Evolutionary conservation across 2,329 filamentous ascomycete genomes (phyloP).

Genomic region (Rugonectria rugulosa): DNA sequence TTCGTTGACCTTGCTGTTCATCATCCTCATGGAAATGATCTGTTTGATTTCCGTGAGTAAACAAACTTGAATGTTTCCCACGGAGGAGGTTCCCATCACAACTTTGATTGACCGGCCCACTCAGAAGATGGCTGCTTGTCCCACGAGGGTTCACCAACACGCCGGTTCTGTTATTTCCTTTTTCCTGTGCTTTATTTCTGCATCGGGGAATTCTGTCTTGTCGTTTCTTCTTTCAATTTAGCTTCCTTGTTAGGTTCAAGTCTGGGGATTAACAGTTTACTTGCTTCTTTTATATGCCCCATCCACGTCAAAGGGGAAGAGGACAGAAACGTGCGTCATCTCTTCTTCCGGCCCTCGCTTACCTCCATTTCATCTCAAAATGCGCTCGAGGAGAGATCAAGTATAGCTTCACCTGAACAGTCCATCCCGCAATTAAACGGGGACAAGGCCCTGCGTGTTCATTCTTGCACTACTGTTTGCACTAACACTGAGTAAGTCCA

Average conservation of each 20-base stretch:
- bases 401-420: constrained; percentile 5
- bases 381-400: background rate
- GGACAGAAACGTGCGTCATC: no score
- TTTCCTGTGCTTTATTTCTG: constrained; percentile 6
- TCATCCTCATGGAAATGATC: constrained; percentile 3
- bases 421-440: constrained; percentile 10
- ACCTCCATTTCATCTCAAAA: background rate
- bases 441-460: constrained; percentile 2
- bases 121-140: no score
- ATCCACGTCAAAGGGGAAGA: background rate
- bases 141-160: no score
- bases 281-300: background rate
- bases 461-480: no score
- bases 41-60: no score
- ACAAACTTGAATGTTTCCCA: no score
- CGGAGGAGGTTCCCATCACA: no score
- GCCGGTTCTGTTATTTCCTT: constrained; percentile 5
- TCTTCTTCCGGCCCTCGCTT: background rate
- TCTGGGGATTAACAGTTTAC: background rate
- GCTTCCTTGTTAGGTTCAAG: background rate
- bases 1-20: constrained; percentile 7
- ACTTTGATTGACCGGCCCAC: no score
- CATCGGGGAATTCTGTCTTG: background rate
- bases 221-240: background rate
- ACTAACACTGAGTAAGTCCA: constrained; percentile 2